phyloP scores from a whole-genome alignment of 2,329 filamentous ascomycete species.

The Penicillium psychrosexuale region DNA sequence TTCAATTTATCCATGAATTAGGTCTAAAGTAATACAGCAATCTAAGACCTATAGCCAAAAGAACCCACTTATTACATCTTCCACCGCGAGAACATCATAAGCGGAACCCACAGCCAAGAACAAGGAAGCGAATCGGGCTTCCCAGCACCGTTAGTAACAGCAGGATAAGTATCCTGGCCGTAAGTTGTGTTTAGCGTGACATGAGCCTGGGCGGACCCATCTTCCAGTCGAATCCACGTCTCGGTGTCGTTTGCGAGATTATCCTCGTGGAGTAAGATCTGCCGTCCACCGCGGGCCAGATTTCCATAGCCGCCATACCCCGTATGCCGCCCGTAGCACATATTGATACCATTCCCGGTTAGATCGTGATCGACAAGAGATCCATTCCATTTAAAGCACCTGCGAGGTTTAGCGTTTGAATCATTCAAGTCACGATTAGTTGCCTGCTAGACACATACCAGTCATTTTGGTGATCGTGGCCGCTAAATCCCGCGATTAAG shows the following conservation, averaged over 20 bases:
- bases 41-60: not conserved
- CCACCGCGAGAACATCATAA: conserved; percentile 5
- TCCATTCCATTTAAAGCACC: conserved; percentile 41
- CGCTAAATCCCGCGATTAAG: conserved; percentile 58
- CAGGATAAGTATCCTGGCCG: conserved; percentile 45
- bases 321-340: conserved; percentile 63
- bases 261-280: conserved; percentile 51
- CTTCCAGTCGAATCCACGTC: conserved; percentile 62
- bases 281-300: conserved; percentile 60
- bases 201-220: conserved; percentile 49
- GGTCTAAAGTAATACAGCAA: not conserved
- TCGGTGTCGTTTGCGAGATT: conserved; percentile 48
- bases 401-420: not conserved
- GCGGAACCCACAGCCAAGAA: conserved; percentile 3
- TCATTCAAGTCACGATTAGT: not conserved
- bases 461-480: conserved; percentile 63
- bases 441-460: conserved; percentile 49
- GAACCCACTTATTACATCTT: not conserved
- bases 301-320: conserved; percentile 68
- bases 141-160: not conserved
- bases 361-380: conserved; percentile 27
- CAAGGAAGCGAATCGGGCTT: not conserved
- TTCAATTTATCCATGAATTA: not conserved
- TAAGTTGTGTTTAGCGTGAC: conserved; percentile 60
- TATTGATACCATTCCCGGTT: conserved; percentile 43